Evolutionary conservation across 768 basidiomycete genomes (phyloP).

Genomic region (Lactarius tabidus): DNA sequence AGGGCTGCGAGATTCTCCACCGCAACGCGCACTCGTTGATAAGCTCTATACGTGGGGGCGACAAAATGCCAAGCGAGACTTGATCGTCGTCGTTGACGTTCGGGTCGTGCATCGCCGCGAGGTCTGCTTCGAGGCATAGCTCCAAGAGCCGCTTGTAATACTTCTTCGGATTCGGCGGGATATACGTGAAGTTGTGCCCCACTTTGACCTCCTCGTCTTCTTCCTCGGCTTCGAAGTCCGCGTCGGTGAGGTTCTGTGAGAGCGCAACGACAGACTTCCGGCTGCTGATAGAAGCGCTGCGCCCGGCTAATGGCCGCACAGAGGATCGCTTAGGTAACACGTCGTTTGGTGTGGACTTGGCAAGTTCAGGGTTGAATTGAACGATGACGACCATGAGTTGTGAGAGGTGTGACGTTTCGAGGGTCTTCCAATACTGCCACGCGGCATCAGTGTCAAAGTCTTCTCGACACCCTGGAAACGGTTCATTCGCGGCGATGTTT

Average conservation of each 20-base stretch:
- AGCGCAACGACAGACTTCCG: constrained; percentile 49
- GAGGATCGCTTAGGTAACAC: constrained; percentile 37
- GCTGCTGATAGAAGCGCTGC: constrained; percentile 63
- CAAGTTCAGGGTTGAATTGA: constrained; percentile 79
- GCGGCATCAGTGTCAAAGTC: constrained; percentile 83
- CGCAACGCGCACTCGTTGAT: constrained; percentile 83
- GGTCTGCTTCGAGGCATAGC: constrained; percentile 75
- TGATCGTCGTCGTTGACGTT: constrained; percentile 94
- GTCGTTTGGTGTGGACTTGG: constrained; percentile 69
- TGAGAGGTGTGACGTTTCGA: constrained; percentile 80
- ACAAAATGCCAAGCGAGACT: constrained; percentile 89
- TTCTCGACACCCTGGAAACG: constrained; percentile 81
- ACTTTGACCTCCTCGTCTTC: constrained; percentile 68
- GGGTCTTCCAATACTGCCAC: constrained; percentile 77
- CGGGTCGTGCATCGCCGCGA: constrained; percentile 85
- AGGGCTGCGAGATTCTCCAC: constrained; percentile 84
- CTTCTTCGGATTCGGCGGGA: constrained; percentile 82
- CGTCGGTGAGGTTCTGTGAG: constrained; percentile 30
- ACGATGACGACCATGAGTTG: constrained; percentile 88
- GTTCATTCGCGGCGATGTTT: constrained; percentile 77
- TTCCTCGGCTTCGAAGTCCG: constrained; percentile 39
- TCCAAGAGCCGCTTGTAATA: constrained; percentile 84
- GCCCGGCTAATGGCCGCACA: constrained; percentile 42
- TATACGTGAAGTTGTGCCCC: constrained; percentile 81
- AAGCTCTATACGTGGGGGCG: constrained; percentile 70